These are phyloP conservation scores for Talaromyces sp. DNA, from an alignment of 2,329 filamentous ascomycete species.

Conservation along the genomic window DNA sequence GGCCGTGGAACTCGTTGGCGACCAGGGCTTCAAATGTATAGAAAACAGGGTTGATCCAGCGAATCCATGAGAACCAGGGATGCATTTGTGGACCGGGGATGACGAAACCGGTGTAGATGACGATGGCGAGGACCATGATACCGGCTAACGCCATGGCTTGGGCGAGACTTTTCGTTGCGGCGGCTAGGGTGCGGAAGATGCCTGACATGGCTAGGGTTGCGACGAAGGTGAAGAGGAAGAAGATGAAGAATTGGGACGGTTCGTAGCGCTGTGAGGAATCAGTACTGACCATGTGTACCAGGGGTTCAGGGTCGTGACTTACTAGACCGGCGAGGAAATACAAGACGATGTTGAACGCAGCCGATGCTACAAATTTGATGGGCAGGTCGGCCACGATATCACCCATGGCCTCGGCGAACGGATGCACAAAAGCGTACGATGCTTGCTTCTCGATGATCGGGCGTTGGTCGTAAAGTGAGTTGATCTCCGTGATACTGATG, in stretches of 20 bases:
- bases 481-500: slow-evolving; percentile 67
- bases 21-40: slow-evolving; percentile 63
- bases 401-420: slow-evolving; percentile 77
- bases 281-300: slow-evolving; percentile 8
- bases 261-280: slow-evolving; percentile 29
- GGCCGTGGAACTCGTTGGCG: slow-evolving; percentile 57
- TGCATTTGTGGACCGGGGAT: slow-evolving; percentile 57
- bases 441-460: slow-evolving; percentile 89
- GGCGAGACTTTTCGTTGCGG: slow-evolving; percentile 58
- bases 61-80: slow-evolving; percentile 65
- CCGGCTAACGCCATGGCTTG: slow-evolving; percentile 59
- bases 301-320: background rate
- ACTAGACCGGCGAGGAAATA: slow-evolving; percentile 69
- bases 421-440: slow-evolving; percentile 85
- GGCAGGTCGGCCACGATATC: slow-evolving; percentile 85
- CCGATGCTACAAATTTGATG: slow-evolving; percentile 69
- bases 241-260: slow-evolving; percentile 57
- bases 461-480: slow-evolving; percentile 82
- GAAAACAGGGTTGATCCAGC: slow-evolving; percentile 61
- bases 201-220: slow-evolving; percentile 57
- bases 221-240: slow-evolving; percentile 59
- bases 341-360: slow-evolving; percentile 73
- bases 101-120: slow-evolving; percentile 66
- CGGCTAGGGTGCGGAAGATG: slow-evolving; percentile 58
- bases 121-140: slow-evolving; percentile 52